These are phyloP conservation scores for Aspergillus melleus DNA, from an alignment of 2,329 filamentous ascomycete genomes.

Conservation along the genomic window DNA sequence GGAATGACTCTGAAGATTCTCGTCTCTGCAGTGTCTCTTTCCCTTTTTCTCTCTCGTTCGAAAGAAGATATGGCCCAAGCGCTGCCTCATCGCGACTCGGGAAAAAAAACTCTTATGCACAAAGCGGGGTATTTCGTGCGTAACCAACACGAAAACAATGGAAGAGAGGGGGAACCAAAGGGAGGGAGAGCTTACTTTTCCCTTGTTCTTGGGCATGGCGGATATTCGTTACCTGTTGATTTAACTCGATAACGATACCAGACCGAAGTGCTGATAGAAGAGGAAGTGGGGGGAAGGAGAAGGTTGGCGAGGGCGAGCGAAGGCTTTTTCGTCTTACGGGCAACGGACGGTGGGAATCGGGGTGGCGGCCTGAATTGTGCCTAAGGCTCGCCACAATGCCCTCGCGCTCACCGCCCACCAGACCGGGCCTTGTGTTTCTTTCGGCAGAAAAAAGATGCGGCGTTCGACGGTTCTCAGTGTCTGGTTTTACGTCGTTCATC, in stretches of 20 bases:
- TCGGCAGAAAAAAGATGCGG: slow-evolving; percentile 9
- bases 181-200: slow-evolving; percentile 70
- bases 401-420: slow-evolving; percentile 8
- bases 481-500: too few species aligned
- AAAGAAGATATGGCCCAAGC: slow-evolving; percentile 15
- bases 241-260: slow-evolving; percentile 11
- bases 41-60: not conserved
- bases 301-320: slow-evolving; percentile 21
- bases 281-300: slow-evolving; percentile 21
- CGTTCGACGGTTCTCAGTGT: too few species aligned
- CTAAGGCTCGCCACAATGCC: slow-evolving; percentile 24
- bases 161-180: slow-evolving; percentile 7
- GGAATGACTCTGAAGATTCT: not conserved
- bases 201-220: slow-evolving; percentile 98
- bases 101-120: slow-evolving; percentile 13
- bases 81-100: slow-evolving; percentile 12
- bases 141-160: not conserved
- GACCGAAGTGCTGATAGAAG: slow-evolving; percentile 14
- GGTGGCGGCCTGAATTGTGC: slow-evolving; percentile 28
- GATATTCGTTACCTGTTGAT: slow-evolving; percentile 27
- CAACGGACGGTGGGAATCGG: slow-evolving; percentile 6
- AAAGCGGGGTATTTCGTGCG: slow-evolving; percentile 12
- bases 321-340: slow-evolving; percentile 16
- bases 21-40: not conserved
- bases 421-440: slow-evolving; percentile 7